Evolutionary conservation across 1,284 basidiomycete species (phyloP), one percentile per base, ranked within the genome.

Genomic region (Trametes polyzona): DNA sequence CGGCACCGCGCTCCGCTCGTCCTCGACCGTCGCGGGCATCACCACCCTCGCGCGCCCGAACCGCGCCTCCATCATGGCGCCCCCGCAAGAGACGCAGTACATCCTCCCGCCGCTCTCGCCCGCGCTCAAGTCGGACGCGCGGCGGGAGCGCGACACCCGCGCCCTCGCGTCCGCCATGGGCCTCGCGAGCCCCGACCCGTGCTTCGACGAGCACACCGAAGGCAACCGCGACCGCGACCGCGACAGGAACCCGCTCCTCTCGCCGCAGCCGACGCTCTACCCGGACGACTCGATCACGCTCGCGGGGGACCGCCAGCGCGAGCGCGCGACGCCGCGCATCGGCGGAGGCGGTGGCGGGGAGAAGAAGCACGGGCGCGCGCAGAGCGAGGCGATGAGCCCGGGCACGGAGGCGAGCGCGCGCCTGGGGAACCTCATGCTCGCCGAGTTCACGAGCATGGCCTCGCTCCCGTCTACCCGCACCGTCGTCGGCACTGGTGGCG

Each of bases 261-360:
- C 58, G 2, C 86, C 83, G 27, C 83, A 81, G 62, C 79, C 79
- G 16, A 87, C 86, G 7, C 65, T 88, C 55, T 87, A 84, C 65
- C 87, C 87, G 4, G 88, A 90, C 56, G 87, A 89, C 70, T 88
- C 86, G 10, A 73, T 87, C 69, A 87, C 84, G 55, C 76, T 88
- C 27, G 77, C 81, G 6, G 80, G 78, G 16, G 74, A 76, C 42
- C 75, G 69, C 16, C 59, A 62, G 30, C 67, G 63, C 32, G 49
- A 52, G 29, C 49, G 44, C 4, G 27, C 27, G 9, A 32, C 27
- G 9, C 17, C 40, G 33, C 37, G 43, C 17, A n/a, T n/a, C n/a
- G n/a, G n/a, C n/a, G n/a, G n/a, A n/a, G n/a, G n/a, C n/a, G n/a
- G n/a, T n/a, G n/a, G n/a, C n/a, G n/a, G n/a, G n/a, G 53, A 47